Base-by-base conservation (phyloP, 2,329 filamentous ascomycete species). In the Talaromyces sp. region DNA sequence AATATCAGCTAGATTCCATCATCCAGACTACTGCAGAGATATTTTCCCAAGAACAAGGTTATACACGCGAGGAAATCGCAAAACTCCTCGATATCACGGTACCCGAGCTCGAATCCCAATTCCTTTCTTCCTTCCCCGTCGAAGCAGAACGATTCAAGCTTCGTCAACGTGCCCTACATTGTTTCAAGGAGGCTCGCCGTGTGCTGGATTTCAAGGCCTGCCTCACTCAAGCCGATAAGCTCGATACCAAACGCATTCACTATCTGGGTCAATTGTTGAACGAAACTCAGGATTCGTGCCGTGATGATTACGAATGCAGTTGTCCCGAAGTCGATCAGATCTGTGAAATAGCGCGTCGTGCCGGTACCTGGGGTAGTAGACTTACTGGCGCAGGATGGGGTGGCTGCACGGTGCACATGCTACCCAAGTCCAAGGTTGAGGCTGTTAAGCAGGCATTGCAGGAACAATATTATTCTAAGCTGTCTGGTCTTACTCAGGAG, bases 371-470 rank as follows among this genome's bases (percentile, higher is more conserved):
- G 70, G 94, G 93, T 28, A 91, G 89, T 65, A 81, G 93, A 25
- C 77, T 97, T 65, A 97, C 93, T 0, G 94, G 94, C 39, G 94
- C 94, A 0, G 94, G 94, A 2, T 99, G 94, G 94, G 94, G 94
- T 61, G 94, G 94, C 2, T 97, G 94, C 77, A 94, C 85, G 61
- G 93, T 99, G 59, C 94, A 99, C 76, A 81, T 99, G 58, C 88
- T 97, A 54, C 89, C 93, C 0, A 89, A 85, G 59, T 83, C 91
- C 67, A 93, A 88, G 74, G 88, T 97, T 0, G 85, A 87, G 5
- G 83, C 78, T 25, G 89, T 99, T 21, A 90, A 84, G 71, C 80
- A 83, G 67, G 89, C 89, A 5, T 85, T 94, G 82, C 84, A 89
- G 66, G 81, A 82, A 62, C 85, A 91, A 69, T 99, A 97, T 72